Conservation (phyloP, 208 protist species). For the Porcisia deanei region DNA sequence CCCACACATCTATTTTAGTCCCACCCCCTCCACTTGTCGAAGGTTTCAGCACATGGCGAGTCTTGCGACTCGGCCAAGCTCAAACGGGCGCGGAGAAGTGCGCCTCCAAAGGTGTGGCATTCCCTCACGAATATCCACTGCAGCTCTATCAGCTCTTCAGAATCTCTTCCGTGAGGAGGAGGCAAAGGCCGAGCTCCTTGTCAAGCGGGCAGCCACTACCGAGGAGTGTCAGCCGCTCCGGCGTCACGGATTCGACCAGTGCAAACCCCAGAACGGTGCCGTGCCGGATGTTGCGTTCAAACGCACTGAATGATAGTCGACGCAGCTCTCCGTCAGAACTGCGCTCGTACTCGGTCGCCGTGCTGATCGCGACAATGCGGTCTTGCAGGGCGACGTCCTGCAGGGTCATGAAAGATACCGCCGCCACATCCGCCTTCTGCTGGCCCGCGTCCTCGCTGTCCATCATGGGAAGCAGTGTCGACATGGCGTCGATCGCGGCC, state of each 20-base stretch:
- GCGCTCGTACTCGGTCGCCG: conserved; percentile 51
- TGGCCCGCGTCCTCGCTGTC: conserved; percentile 27
- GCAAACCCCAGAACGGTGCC: conserved; percentile 56
- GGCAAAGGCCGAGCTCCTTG: conserved; percentile 52
- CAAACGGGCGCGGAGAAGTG: neutral
- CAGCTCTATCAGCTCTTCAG: conserved; percentile 21
- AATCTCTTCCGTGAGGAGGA: conserved; percentile 52
- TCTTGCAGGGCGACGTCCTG: conserved; percentile 61
- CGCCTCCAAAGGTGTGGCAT: too few species aligned
- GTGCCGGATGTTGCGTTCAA: conserved; percentile 41
- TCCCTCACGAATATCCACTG: neutral
- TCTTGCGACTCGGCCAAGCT: neutral
- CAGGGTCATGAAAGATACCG: conserved; percentile 48
- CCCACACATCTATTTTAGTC: neutral
- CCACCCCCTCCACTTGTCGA: neutral
- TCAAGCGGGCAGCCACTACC: conserved; percentile 36
- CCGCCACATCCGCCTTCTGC: conserved; percentile 27
- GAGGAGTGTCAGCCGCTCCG: conserved; percentile 47
- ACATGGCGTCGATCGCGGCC: conserved; percentile 37
- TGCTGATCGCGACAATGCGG: conserved; percentile 56
- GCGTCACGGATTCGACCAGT: conserved; percentile 51
- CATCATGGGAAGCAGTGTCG: conserved; percentile 71
- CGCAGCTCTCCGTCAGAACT: conserved; percentile 50
- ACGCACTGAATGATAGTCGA: conserved; percentile 42
- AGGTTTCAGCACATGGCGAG: neutral